Conservation (phyloP, 23 red algal genomes). For the Gracilaria vermiculophylla region DNA sequence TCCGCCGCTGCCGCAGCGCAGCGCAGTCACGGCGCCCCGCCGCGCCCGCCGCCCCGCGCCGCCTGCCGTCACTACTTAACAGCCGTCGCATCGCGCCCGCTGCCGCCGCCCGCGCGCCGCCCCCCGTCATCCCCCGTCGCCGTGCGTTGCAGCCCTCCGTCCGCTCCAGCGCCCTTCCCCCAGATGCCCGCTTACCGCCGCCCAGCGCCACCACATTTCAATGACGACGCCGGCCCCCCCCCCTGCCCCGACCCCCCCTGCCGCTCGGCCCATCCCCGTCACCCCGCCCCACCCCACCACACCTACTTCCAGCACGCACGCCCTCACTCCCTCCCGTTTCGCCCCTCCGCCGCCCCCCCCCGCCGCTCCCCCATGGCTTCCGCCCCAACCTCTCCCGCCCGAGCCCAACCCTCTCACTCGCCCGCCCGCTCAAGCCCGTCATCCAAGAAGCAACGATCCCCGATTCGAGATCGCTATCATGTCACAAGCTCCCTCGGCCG, state of each 20-base stretch:
- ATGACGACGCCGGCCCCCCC: neutral
- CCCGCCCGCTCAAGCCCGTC: neutral
- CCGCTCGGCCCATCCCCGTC: neutral
- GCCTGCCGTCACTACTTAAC: too few relatives aligned
- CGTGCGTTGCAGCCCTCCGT: too few relatives aligned
- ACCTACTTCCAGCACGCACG: neutral
- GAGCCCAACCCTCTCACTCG: neutral
- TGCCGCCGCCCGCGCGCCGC: neutral
- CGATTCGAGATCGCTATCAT: conserved; percentile 20
- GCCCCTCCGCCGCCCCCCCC: neutral
- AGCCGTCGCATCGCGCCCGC: neutral
- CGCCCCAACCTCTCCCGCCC: neutral
- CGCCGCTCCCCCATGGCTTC: neutral
- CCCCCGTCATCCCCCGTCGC: too few relatives aligned
- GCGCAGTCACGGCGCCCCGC: neutral
- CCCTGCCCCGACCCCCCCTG: neutral
- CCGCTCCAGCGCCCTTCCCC: neutral
- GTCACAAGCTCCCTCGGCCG: neutral
- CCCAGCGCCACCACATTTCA: neutral
- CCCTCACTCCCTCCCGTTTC: neutral
- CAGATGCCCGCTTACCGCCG: neutral
- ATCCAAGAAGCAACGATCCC: neutral
- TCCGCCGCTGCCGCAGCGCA: neutral
- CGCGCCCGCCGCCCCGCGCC: too few relatives aligned
- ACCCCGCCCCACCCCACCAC: neutral